These are phyloP conservation scores for Aulographum hederae DNA, from an alignment of 2,329 filamentous ascomycete genomes.

Conservation along the genomic window DNA sequence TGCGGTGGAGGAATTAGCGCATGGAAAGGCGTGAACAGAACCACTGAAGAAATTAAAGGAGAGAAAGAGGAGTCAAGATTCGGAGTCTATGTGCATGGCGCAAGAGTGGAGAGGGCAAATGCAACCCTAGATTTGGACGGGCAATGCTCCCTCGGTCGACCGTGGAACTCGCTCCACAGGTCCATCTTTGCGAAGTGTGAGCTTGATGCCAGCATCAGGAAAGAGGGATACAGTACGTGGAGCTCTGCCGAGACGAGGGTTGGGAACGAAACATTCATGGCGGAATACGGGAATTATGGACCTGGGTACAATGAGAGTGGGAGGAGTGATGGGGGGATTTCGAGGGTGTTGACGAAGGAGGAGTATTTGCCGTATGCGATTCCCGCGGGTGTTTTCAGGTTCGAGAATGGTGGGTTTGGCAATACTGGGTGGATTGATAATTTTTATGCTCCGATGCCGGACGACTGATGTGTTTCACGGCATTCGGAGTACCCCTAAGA, in stretches of 20 bases:
- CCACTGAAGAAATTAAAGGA: background rate
- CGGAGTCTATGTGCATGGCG: slow-evolving; percentile 41
- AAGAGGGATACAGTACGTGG: slow-evolving; percentile 39
- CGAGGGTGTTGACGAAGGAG: slow-evolving; percentile 25
- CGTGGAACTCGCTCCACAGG: slow-evolving; percentile 40
- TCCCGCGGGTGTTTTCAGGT: slow-evolving; percentile 28
- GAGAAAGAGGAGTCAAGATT: no score
- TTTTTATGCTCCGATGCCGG: background rate
- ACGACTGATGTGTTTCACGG: no score
- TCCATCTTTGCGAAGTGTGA: slow-evolving; percentile 38
- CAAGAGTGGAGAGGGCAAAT: slow-evolving; percentile 33
- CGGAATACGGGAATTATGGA: slow-evolving; percentile 33
- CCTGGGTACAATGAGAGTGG: slow-evolving; percentile 35
- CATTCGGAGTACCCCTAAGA: no score
- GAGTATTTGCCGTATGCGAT: slow-evolving; percentile 19
- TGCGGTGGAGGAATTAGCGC: slow-evolving; percentile 51
- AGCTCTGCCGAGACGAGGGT: slow-evolving; percentile 20
- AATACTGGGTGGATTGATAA: slow-evolving; percentile 3
- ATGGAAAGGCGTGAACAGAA: slow-evolving; percentile 35
- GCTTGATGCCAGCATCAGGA: slow-evolving; percentile 34
- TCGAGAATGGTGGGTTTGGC: slow-evolving; percentile 1
- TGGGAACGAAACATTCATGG: slow-evolving; percentile 33
- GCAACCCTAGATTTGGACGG: slow-evolving; percentile 24
- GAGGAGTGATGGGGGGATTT: slow-evolving; percentile 22
- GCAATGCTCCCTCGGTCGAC: slow-evolving; percentile 40